Evolutionary conservation across 2,329 filamentous ascomycete species (phyloP).

Genomic region (Beauveria varroae): DNA sequence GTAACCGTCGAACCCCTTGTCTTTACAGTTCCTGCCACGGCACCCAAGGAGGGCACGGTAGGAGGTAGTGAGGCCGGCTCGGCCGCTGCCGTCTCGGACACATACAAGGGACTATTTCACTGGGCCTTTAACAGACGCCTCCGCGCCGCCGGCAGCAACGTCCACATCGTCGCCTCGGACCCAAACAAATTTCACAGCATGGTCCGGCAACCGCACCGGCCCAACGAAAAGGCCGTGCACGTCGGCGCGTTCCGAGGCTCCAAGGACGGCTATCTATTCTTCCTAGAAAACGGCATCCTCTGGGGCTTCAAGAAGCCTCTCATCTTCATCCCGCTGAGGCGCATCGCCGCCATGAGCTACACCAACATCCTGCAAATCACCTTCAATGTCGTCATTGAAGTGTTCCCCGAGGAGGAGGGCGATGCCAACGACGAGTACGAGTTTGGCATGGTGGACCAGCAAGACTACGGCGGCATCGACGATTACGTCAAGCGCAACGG

Average conservation of each 20-base stretch:
- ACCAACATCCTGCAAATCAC: constrained; percentile 61
- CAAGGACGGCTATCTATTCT: constrained; percentile 63
- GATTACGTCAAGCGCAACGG: constrained; percentile 54
- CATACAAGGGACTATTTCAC: constrained; percentile 50
- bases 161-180: constrained; percentile 45
- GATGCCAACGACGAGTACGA: constrained; percentile 53
- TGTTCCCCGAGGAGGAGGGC: constrained; percentile 39
- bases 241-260: constrained; percentile 59
- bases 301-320: constrained; percentile 67
- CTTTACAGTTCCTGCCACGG: constrained; percentile 53
- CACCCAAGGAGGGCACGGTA: constrained; percentile 54
- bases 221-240: constrained; percentile 56
- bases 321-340: constrained; percentile 53
- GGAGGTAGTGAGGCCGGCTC: constrained; percentile 40
- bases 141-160: constrained; percentile 38
- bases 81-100: constrained; percentile 49
- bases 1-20: constrained; percentile 50
- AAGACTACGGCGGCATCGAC: constrained; percentile 58
- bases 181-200: constrained; percentile 50
- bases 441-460: constrained; percentile 63
- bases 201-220: constrained; percentile 49
- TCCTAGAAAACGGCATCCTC: constrained; percentile 57
- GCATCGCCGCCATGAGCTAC: constrained; percentile 57
- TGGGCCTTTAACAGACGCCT: constrained; percentile 51
- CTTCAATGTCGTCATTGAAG: constrained; percentile 59